phyloP scores from a whole-genome alignment of 1,284 basidiomycete genomes.

The Filobasidium uniguttulatum region DNA sequence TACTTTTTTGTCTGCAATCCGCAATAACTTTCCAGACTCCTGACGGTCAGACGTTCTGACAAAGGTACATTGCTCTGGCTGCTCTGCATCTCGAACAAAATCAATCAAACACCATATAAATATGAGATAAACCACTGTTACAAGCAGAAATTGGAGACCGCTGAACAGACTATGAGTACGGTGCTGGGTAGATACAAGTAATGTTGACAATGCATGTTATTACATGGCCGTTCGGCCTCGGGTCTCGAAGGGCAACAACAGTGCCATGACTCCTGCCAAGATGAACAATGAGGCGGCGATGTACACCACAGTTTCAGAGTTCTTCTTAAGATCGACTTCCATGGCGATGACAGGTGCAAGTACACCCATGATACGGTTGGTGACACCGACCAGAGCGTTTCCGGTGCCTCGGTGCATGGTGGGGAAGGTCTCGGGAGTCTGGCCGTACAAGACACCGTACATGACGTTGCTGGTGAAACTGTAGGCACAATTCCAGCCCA shows the following conservation, averaged over 20 bases:
- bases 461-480: slow-evolving; percentile 41
- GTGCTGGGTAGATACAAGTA: no score
- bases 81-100: no score
- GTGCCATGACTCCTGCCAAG: slow-evolving; percentile 39
- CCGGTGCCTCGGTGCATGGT: slow-evolving; percentile 52
- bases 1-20: no score
- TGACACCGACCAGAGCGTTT: slow-evolving; percentile 45
- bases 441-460: slow-evolving; percentile 20
- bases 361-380: slow-evolving; percentile 45
- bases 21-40: no score
- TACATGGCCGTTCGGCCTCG: slow-evolving; percentile 26
- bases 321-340: slow-evolving; percentile 2
- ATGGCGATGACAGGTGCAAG: slow-evolving; percentile 47
- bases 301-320: slow-evolving; percentile 1
- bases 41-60: no score
- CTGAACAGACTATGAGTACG: no score
- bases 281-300: slow-evolving; percentile 37
- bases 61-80: no score
- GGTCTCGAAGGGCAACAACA: slow-evolving; percentile 49
- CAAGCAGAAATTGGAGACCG: no score
- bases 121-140: no score
- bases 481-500: slow-evolving; percentile 46
- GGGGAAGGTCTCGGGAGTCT: slow-evolving; percentile 53
- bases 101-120: no score
- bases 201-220: no score